Evolutionary conservation across 257 asterid genomes (phyloP).

Genomic region (Petunia secreta): DNA sequence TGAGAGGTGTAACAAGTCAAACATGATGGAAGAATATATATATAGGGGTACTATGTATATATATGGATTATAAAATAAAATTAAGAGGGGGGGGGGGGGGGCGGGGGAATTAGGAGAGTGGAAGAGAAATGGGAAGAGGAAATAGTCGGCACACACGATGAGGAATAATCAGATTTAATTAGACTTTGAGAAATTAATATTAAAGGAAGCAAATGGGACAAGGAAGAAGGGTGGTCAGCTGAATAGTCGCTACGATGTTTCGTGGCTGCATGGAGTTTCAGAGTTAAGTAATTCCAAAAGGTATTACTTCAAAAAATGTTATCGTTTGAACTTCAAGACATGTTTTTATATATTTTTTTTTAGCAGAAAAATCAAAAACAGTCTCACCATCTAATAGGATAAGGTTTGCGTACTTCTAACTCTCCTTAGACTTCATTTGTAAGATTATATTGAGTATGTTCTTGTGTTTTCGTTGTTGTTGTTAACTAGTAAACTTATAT

Average conservation of each 20-base stretch:
- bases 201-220: not conserved
- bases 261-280: conserved; percentile 31
- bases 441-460: too few relatives aligned
- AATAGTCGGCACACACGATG: conserved; percentile 23
- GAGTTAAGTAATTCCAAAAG: conserved; percentile 27
- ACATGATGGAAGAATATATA: too few relatives aligned
- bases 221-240: conserved; percentile 7
- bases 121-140: not conserved
- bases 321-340: not conserved
- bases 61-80: too few relatives aligned
- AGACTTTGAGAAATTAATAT: not conserved
- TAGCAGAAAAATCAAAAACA: too few relatives aligned
- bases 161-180: not conserved
- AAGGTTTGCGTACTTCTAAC: too few relatives aligned
- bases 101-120: not conserved
- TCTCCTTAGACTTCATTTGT: too few relatives aligned
- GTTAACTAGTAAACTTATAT: too few relatives aligned
- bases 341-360: too few relatives aligned
- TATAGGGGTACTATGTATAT: not conserved
- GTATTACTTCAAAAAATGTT: too few relatives aligned
- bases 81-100: not conserved
- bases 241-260: conserved; percentile 26
- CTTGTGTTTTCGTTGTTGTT: too few relatives aligned
- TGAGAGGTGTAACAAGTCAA: not conserved
- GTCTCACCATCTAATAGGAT: too few relatives aligned